Evolutionary conservation across 495 filamentous ascomycete species (phyloP).

Genomic region (Paragyromitra xinjiangensis): DNA sequence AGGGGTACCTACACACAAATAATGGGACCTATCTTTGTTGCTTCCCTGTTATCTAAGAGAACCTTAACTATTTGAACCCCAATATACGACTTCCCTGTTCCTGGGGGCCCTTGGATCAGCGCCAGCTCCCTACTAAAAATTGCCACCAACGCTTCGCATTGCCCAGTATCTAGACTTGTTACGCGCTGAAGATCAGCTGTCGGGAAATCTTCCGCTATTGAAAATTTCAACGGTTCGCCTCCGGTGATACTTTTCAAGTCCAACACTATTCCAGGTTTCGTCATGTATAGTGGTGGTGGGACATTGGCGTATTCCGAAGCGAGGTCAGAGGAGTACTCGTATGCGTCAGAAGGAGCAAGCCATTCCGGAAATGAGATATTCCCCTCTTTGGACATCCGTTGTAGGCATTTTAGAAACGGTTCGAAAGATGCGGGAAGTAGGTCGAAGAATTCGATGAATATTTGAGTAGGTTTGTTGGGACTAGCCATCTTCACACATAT

Average conservation of each 20-base stretch:
- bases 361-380: constrained; percentile 70
- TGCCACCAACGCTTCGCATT: constrained; percentile 67
- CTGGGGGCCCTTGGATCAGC: constrained; percentile 82
- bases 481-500: constrained; percentile 12
- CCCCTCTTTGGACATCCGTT: constrained; percentile 64
- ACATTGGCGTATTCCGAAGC: constrained; percentile 59
- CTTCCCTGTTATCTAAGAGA: constrained; percentile 67
- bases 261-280: constrained; percentile 26
- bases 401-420: constrained; percentile 71
- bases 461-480: constrained; percentile 10
- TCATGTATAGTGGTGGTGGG: constrained; percentile 53
- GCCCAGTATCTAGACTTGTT: constrained; percentile 54
- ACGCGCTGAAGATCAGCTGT: constrained; percentile 27
- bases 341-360: constrained; percentile 61
- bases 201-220: constrained; percentile 25
- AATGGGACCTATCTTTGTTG: constrained; percentile 68
- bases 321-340: constrained; percentile 17
- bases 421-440: constrained; percentile 74
- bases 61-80: constrained; percentile 66
- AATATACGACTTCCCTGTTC: constrained; percentile 72
- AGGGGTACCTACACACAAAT: constrained; percentile 61
- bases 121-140: constrained; percentile 67
- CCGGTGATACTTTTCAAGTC: constrained; percentile 46
- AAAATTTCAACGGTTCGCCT: constrained; percentile 32
- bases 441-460: constrained; percentile 74